Conservation (phyloP, 2,329 filamentous ascomycete species). For the Fusarium torulosum region DNA sequence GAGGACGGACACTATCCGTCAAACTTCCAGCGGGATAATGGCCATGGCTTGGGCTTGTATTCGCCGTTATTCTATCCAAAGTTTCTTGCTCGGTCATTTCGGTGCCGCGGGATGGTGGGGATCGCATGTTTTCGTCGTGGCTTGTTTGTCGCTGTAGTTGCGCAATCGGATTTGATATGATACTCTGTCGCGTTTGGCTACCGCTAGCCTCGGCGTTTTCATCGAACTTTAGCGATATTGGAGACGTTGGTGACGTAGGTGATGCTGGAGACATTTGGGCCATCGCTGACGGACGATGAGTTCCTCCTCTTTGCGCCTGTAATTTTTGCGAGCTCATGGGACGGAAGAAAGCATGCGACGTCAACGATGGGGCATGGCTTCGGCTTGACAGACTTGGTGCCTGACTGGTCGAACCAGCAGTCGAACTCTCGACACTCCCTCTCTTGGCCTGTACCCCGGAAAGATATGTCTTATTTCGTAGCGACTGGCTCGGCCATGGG, state of each 20-base stretch:
- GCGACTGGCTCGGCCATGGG: slow-evolving; percentile 67
- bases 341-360: slow-evolving; percentile 91
- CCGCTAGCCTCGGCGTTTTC: slow-evolving; percentile 60
- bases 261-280: slow-evolving; percentile 51
- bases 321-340: slow-evolving; percentile 97
- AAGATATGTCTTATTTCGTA: slow-evolving; percentile 63
- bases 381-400: slow-evolving; percentile 74
- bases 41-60: slow-evolving; percentile 77
- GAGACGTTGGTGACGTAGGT: slow-evolving; percentile 36
- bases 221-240: slow-evolving; percentile 49
- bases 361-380: slow-evolving; percentile 90
- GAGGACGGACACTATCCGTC: slow-evolving; percentile 81
- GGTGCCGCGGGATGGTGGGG: slow-evolving; percentile 81
- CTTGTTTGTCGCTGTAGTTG: slow-evolving; percentile 48
- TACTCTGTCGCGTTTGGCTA: slow-evolving; percentile 64
- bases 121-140: slow-evolving; percentile 64
- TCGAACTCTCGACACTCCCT: slow-evolving; percentile 58
- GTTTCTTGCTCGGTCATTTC: slow-evolving; percentile 82
- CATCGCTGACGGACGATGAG: slow-evolving; percentile 59
- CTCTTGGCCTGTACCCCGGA: slow-evolving; percentile 61
- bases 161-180: slow-evolving; percentile 64
- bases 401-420: slow-evolving; percentile 65
- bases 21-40: slow-evolving; percentile 71
- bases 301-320: slow-evolving; percentile 84
- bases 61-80: slow-evolving; percentile 77